phyloP scores from a whole-genome alignment of 495 filamentous ascomycete species.

The Aspergillus affinis region DNA sequence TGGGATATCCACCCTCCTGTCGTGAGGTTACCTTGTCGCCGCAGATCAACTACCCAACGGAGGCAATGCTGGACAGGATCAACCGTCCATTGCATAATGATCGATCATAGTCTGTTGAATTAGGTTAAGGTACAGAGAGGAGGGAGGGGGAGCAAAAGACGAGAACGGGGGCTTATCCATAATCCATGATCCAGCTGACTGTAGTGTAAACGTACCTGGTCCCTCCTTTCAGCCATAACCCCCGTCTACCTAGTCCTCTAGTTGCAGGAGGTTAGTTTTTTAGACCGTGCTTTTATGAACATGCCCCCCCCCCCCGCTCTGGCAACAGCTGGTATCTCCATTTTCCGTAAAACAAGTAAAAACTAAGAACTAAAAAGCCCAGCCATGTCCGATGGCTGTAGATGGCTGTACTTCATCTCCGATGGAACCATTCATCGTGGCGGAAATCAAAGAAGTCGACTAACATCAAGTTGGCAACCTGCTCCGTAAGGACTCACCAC shows the following conservation, averaged over 20 bases:
- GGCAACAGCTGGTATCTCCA: no score
- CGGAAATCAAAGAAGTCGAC: neutral
- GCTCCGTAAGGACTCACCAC: neutral
- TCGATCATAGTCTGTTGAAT: conserved; percentile 19
- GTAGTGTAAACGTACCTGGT: neutral
- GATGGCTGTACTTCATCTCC: no score
- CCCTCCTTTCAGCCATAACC: neutral
- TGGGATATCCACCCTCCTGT: neutral
- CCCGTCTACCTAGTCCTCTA: neutral
- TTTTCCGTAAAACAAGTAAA: no score
- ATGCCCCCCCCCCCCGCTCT: conserved; percentile 4
- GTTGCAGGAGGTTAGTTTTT: neutral
- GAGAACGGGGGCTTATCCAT: neutral
- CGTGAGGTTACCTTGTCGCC: conserved; percentile 4
- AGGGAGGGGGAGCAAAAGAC: neutral
- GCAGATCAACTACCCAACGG: conserved; percentile 22
- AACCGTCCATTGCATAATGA: conserved; percentile 17
- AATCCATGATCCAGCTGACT: neutral
- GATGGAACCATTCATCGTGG: neutral
- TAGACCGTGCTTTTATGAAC: neutral
- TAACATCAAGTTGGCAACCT: no score
- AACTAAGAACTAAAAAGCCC: no score
- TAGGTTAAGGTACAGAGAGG: conserved; percentile 19
- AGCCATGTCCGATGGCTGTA: neutral
- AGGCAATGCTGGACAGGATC: conserved; percentile 17